Conservation (phyloP, 345 rosid genomes). For the Eucalyptus erythrocorys region DNA sequence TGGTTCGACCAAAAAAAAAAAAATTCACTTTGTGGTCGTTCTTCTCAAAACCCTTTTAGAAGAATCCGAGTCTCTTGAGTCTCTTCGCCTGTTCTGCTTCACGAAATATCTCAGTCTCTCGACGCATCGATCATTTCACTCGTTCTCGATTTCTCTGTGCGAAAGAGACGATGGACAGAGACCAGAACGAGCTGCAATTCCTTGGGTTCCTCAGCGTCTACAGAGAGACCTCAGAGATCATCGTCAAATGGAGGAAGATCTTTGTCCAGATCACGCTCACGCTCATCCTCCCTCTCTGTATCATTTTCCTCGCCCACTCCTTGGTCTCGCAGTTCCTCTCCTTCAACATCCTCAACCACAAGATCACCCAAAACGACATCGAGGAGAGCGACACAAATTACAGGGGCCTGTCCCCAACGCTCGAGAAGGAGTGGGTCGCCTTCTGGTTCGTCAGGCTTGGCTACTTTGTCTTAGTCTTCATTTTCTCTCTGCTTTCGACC, state of each 20-base stretch:
- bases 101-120: not conserved
- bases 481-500: constrained; percentile 36
- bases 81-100: not conserved
- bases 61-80: not conserved
- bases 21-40: not conserved
- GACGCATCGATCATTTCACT: not conserved
- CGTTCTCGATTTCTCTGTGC: not conserved
- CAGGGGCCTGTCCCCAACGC: not conserved
- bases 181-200: constrained; percentile 25
- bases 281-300: constrained; percentile 33
- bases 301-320: constrained; percentile 23
- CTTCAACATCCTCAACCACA: not conserved
- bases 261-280: constrained; percentile 30
- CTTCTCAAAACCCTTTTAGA: not conserved
- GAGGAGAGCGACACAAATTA: not conserved
- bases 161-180: constrained; percentile 18
- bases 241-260: constrained; percentile 25
- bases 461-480: constrained; percentile 15
- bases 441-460: constrained; percentile 10
- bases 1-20: too few relatives aligned
- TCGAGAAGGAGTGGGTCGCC: not conserved
- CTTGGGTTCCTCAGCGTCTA: constrained; percentile 21
- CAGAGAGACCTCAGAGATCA: constrained; percentile 23
- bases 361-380: not conserved
- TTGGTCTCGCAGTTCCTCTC: constrained; percentile 14